Conservation (phyloP, 345 rosid species). For the Brassica carinata region DNA sequence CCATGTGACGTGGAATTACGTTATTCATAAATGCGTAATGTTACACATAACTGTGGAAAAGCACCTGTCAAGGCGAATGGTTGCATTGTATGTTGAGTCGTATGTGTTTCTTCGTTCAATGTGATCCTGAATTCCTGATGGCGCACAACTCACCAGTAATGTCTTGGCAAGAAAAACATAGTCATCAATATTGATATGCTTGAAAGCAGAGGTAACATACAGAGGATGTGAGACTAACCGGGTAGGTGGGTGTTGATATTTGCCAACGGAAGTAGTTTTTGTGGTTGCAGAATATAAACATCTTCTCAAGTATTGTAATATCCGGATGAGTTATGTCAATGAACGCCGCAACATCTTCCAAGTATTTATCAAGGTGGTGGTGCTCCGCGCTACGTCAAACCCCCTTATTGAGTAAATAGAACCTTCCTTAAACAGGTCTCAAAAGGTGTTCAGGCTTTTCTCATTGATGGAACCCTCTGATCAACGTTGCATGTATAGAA, state of each 20-base stretch:
- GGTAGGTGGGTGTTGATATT: background rate
- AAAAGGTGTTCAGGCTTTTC: background rate
- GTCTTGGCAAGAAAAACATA: background rate
- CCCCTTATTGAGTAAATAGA: background rate
- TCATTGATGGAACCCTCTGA: background rate
- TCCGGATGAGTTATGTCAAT: background rate
- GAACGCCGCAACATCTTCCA: background rate
- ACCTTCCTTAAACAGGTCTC: background rate
- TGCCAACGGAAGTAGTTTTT: background rate
- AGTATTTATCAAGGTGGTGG: background rate
- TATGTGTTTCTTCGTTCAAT: background rate
- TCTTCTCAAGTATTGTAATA: background rate
- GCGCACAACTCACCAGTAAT: no score
- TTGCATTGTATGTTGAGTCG: background rate
- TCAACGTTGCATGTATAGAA: background rate
- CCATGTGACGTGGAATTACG: background rate
- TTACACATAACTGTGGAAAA: background rate
- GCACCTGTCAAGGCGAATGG: background rate
- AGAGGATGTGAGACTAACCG: background rate
- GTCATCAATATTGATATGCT: background rate
- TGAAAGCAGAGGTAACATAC: background rate
- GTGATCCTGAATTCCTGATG: no score
- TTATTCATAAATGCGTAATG: background rate
- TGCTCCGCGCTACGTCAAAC: background rate
- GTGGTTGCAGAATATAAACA: background rate